phyloP scores from a whole-genome alignment of 768 basidiomycete genomes.

The Leccinellum rugosiceps region DNA sequence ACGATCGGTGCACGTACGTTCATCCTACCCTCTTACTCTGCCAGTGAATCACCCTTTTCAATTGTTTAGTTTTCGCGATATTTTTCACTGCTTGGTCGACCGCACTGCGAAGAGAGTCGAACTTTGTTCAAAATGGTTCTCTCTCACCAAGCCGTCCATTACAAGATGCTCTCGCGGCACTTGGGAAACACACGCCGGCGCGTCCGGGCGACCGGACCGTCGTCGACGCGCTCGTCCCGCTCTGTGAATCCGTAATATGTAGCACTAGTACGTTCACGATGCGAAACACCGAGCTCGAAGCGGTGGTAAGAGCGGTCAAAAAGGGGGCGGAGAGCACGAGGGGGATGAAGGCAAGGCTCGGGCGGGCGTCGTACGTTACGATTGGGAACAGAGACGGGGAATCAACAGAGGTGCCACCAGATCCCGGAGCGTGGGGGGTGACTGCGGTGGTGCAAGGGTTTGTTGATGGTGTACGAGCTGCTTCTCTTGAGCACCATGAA shows the following conservation, averaged over 20 bases:
- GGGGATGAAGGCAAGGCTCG: conserved; percentile 45
- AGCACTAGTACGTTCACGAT: not conserved
- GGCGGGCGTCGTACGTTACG: conserved; percentile 49
- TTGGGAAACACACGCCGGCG: conserved; percentile 46
- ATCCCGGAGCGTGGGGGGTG: conserved; percentile 59
- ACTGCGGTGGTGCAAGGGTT: conserved; percentile 41
- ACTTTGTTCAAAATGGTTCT: not conserved
- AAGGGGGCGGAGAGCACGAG: conserved; percentile 47
- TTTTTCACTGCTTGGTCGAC: conserved; percentile 40
- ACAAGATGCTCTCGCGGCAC: conserved; percentile 26
- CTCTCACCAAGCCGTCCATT: conserved; percentile 14
- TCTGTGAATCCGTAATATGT: conserved; percentile 31
- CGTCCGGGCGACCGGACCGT: conserved; percentile 54
- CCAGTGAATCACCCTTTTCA: not conserved
- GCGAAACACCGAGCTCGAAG: not conserved
- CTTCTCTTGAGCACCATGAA: too few species aligned
- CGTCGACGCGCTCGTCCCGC: conserved; percentile 50
- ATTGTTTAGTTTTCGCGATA: conserved; percentile 40
- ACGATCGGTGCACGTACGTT: conserved; percentile 50
- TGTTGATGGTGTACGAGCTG: not conserved
- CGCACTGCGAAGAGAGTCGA: conserved; percentile 4
- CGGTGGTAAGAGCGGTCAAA: conserved; percentile 33
- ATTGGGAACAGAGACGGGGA: conserved; percentile 12
- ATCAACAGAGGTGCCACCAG: conserved; percentile 37
- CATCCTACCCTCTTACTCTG: conserved; percentile 13